Conservation (phyloP, 495 filamentous ascomycete species). For the Pseudomonodictys pantanalensis region DNA sequence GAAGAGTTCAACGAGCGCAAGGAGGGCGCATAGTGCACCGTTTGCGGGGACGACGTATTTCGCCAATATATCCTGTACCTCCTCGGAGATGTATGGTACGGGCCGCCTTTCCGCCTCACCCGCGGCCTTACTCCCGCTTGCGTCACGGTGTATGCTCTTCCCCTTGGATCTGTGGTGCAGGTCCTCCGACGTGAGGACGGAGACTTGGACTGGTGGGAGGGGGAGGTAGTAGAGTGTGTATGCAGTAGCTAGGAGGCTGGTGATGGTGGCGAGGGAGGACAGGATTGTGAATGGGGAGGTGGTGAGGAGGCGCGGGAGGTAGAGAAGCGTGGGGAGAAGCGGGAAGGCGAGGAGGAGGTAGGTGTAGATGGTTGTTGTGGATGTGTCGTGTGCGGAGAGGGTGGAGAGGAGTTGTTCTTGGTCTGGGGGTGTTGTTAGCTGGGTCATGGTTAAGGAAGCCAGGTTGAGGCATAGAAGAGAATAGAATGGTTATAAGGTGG, state of each 20-base stretch:
- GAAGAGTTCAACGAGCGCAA: slow-evolving; percentile 12
- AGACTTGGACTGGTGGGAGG: slow-evolving; percentile 7
- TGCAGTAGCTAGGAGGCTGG: slow-evolving; percentile 18
- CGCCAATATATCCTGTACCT: neutral
- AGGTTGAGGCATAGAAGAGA: neutral
- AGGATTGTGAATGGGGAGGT: neutral
- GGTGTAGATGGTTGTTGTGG: slow-evolving; percentile 27
- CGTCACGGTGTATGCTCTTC: neutral
- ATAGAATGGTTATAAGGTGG: neutral
- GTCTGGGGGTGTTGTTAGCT: slow-evolving; percentile 8
- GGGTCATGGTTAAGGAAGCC: neutral
- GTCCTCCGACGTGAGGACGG: neutral
- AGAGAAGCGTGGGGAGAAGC: slow-evolving; percentile 9
- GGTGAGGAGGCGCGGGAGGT: slow-evolving; percentile 23
- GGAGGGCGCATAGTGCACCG: neutral
- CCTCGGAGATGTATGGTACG: slow-evolving; percentile 15
- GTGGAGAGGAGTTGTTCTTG: slow-evolving; percentile 25
- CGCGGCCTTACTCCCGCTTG: neutral
- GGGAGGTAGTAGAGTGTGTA: slow-evolving; percentile 33
- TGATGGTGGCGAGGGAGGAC: slow-evolving; percentile 3
- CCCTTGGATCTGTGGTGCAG: neutral
- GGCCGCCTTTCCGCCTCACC: neutral
- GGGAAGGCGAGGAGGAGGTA: slow-evolving; percentile 26
- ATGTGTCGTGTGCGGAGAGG: slow-evolving; percentile 25
- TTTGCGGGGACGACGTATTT: slow-evolving; percentile 15